phyloP scores from a whole-genome alignment of 129 eudicot genomes.

The Pittosporum tobira region DNA sequence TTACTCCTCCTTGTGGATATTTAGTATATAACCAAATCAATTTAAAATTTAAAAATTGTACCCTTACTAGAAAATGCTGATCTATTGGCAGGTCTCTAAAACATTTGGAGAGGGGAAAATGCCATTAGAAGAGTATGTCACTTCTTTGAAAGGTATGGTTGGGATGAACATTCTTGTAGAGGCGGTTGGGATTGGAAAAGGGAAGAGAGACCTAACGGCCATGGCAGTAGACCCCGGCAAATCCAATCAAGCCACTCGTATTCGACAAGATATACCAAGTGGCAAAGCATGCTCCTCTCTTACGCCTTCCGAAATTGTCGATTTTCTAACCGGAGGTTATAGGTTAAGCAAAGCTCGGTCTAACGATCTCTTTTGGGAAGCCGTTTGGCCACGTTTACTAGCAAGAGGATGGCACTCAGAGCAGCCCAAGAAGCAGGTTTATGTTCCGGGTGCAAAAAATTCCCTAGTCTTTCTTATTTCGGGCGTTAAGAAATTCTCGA shows the following conservation, averaged over 20 bases:
- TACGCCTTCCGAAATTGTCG: constrained; percentile 39
- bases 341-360: constrained; percentile 76
- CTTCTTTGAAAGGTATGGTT: constrained; percentile 38
- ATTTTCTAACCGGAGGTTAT: constrained; percentile 49
- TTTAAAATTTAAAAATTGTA: no score
- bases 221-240: constrained; percentile 40
- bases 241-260: constrained; percentile 28
- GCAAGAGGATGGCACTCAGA: constrained; percentile 83
- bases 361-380: constrained; percentile 75
- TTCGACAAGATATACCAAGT: constrained; percentile 44
- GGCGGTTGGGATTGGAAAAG: constrained; percentile 60
- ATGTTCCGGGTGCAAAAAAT: constrained; percentile 30
- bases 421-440: constrained; percentile 41
- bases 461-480: constrained; percentile 47
- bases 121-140: constrained; percentile 45
- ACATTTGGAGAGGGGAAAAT: constrained; percentile 37
- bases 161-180: constrained; percentile 49
- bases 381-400: constrained; percentile 82
- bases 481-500: constrained; percentile 46
- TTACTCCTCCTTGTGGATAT: no score
- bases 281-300: constrained; percentile 69
- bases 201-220: constrained; percentile 67
- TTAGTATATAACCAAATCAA: no score
- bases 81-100: constrained; percentile 48
- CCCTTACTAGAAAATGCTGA: no score